These are phyloP conservation scores for Daldinia concentrica DNA, from an alignment of 495 filamentous ascomycete species.

Conservation along the genomic window DNA sequence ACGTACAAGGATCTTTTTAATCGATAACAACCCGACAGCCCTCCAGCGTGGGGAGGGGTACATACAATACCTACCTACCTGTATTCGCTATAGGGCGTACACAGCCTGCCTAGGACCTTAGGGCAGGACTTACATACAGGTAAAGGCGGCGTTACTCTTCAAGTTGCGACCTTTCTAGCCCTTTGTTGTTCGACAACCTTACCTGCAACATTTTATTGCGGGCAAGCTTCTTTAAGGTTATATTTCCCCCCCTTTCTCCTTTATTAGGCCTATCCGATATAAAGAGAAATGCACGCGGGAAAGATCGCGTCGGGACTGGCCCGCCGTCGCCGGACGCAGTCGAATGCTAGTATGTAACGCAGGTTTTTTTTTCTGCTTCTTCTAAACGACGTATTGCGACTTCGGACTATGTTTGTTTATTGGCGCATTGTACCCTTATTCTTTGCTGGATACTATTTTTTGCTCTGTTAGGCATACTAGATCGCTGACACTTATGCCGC, in stretches of 20 bases:
- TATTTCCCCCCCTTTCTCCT: neutral
- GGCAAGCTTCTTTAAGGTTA: slow-evolving; percentile 10
- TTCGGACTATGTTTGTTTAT: neutral
- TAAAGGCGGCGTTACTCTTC: too few species aligned
- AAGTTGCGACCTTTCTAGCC: slow-evolving; percentile 24
- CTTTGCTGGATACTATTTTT: neutral
- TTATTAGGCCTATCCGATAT: slow-evolving; percentile 1
- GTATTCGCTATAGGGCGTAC: neutral
- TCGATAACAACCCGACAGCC: slow-evolving; percentile 40
- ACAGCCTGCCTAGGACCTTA: neutral
- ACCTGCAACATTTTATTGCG: neutral
- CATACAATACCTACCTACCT: too few species aligned
- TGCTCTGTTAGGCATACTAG: neutral
- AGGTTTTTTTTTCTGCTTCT: neutral
- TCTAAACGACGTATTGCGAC: neutral
- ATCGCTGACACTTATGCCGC: slow-evolving; percentile 32
- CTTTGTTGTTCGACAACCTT: slow-evolving; percentile 10
- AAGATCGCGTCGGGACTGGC: slow-evolving; percentile 43
- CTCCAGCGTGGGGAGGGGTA: slow-evolving; percentile 35
- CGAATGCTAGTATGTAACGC: slow-evolving; percentile 47
- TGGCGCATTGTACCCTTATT: neutral
- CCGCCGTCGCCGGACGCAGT: slow-evolving; percentile 44
- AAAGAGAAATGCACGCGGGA: slow-evolving; percentile 40
- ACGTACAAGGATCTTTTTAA: slow-evolving; percentile 19
- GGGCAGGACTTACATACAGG: too few species aligned